A percentile compares a stretch with the other conserved stretches of the same genome.
Evolutionary conservation across 192 early-diverging fungal species (phyloP).

Genomic region (Dissophora ornata): DNA sequence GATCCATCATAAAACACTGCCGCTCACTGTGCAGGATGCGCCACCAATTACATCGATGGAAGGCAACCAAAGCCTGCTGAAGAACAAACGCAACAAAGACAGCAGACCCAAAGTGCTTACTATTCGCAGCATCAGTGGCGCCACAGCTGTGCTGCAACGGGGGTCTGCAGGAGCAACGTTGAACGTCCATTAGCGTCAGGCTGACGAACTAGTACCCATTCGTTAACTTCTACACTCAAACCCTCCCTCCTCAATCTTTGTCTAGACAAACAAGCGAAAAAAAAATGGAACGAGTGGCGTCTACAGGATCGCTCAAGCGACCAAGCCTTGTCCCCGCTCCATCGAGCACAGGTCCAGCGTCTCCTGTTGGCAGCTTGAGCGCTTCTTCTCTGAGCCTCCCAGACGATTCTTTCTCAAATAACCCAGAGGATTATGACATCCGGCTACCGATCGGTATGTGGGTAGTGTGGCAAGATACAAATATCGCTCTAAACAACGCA

Average conservation of each 20-base stretch:
- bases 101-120: no score
- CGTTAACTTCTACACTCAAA: no score
- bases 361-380: slow-evolving; percentile 23
- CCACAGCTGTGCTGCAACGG: no score
- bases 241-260: no score
- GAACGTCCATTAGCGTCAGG: no score
- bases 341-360: slow-evolving; percentile 22
- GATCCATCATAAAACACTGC: not conserved
- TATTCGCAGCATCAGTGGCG: no score
- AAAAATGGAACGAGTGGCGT: slow-evolving; percentile 46
- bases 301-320: slow-evolving; percentile 40
- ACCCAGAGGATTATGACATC: slow-evolving; percentile 52
- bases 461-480: not conserved
- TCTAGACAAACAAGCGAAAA: not conserved
- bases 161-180: no score
- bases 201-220: no score
- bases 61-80: no score
- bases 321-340: slow-evolving; percentile 26
- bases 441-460: slow-evolving; percentile 38
- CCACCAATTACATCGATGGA: not conserved
- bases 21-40: not conserved
- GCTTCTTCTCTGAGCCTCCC: slow-evolving; percentile 6
- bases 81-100: no score
- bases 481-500: no score
- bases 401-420: slow-evolving; percentile 48